phyloP scores from a whole-genome alignment of 73 alveolate species.

The Effrenium voratum region DNA sequence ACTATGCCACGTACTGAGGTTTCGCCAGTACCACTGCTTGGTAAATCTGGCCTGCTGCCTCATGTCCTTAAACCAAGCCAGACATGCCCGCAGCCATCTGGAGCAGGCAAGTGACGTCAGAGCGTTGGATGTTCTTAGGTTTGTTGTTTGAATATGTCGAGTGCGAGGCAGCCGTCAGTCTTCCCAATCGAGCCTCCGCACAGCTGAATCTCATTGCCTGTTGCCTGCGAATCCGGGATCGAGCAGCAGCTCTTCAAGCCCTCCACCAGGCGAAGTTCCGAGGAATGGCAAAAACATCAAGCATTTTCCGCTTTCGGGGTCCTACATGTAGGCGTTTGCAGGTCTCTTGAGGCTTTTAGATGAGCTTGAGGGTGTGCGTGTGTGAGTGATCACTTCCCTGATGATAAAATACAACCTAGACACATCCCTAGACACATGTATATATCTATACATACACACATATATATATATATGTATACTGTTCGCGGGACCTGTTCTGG shows the following conservation, averaged over 20 bases:
- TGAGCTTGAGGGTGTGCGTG: no score
- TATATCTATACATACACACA: not conserved
- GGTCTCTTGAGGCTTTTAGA: no score
- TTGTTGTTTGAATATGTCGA: no score
- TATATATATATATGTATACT: not conserved
- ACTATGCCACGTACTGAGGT: not conserved
- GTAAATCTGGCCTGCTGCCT: constrained; percentile 81
- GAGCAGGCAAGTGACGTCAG: constrained; percentile 25
- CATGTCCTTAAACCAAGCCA: constrained; percentile 48
- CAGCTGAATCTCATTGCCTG: constrained; percentile 29
- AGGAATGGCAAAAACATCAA: no score
- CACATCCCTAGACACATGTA: not conserved
- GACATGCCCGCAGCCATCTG: constrained; percentile 53
- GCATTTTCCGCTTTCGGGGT: no score
- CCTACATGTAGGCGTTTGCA: no score
- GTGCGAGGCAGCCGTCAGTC: constrained; percentile 25
- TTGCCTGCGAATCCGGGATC: constrained; percentile 54
- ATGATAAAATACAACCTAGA: no score
- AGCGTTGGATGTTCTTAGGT: not conserved
- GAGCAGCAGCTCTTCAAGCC: constrained; percentile 48
- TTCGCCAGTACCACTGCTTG: constrained; percentile 67
- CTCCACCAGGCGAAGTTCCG: constrained; percentile 46
- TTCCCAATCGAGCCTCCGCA: constrained; percentile 43
- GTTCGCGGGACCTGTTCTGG: not conserved
- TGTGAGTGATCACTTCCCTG: no score